These are phyloP conservation scores for Allomyces macrogynus DNA, from an alignment of 192 early-diverging fungal species.

Conservation along the genomic window DNA sequence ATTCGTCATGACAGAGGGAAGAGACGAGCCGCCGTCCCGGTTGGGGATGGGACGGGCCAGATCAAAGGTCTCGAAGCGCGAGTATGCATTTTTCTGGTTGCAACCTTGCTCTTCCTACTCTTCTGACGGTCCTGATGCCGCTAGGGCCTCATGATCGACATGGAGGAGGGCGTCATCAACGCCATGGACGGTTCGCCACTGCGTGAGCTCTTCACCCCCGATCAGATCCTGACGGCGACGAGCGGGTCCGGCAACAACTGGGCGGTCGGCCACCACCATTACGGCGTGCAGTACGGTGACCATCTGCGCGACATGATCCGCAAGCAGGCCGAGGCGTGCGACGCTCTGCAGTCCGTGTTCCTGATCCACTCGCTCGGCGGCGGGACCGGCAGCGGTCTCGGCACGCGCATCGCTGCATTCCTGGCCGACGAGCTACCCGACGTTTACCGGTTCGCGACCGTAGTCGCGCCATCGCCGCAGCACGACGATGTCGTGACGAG, in stretches of 20 bases:
- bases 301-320: slow-evolving; percentile 20
- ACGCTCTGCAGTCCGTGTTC: slow-evolving; percentile 31
- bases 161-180: slow-evolving; percentile 31
- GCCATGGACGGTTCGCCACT: slow-evolving; percentile 14
- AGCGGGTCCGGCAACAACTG: slow-evolving; percentile 40
- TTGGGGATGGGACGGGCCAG: slow-evolving; percentile 10
- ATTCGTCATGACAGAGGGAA: background rate
- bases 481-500: slow-evolving; percentile 2
- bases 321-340: slow-evolving; percentile 28
- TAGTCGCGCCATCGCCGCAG: background rate
- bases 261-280: slow-evolving; percentile 27
- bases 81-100: slow-evolving; percentile 1
- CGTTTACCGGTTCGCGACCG: slow-evolving; percentile 2
- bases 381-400: slow-evolving; percentile 38
- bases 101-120: background rate
- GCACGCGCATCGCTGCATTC: slow-evolving; percentile 16
- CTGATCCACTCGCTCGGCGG: slow-evolving; percentile 26
- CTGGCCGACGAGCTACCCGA: slow-evolving; percentile 18
- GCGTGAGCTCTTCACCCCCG: slow-evolving; percentile 19
- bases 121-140: too few relatives aligned
- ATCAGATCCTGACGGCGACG: slow-evolving; percentile 19
- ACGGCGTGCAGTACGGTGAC: slow-evolving; percentile 20
- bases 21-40: slow-evolving; percentile 5
- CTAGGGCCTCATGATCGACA: slow-evolving; percentile 32
- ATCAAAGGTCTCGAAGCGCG: slow-evolving; percentile 19